These are phyloP conservation scores for Nannochloropsis salina DNA, from an alignment of 108 stramenopile genomes.

Conservation along the genomic window DNA sequence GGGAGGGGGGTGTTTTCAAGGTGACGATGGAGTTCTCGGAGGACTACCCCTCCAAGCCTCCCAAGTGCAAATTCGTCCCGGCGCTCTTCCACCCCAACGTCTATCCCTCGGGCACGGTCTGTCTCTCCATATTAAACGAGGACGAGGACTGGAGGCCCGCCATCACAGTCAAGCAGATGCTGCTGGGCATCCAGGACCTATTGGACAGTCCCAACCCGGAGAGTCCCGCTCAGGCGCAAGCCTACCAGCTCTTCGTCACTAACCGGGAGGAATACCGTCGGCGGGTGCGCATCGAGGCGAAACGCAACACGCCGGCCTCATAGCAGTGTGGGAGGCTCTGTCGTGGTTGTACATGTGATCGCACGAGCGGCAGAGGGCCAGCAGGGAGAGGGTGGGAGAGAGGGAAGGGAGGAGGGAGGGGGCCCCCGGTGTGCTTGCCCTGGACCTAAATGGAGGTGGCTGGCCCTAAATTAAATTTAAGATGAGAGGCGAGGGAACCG, in stretches of 20 bases:
- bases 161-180: slow-evolving; percentile 91
- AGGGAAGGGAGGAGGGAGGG: too few relatives aligned
- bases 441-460: too few relatives aligned
- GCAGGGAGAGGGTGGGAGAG: too few relatives aligned
- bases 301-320: slow-evolving; percentile 53
- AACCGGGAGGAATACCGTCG: slow-evolving; percentile 75
- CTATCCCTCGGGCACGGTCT: slow-evolving; percentile 81
- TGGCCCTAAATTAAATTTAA: too few relatives aligned
- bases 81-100: slow-evolving; percentile 77
- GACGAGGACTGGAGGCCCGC: slow-evolving; percentile 98
- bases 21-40: slow-evolving; percentile 83
- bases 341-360: too few relatives aligned
- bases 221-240: slow-evolving; percentile 88
- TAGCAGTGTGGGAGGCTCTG: background rate
- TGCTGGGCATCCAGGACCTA: slow-evolving; percentile 94
- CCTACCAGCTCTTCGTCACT: slow-evolving; percentile 78
- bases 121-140: slow-evolving; percentile 92
- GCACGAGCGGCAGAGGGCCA: too few relatives aligned
- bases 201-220: slow-evolving; percentile 87
- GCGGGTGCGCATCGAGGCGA: slow-evolving; percentile 73
- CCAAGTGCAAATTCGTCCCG: slow-evolving; percentile 89
- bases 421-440: too few relatives aligned
- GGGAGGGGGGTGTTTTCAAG: slow-evolving; percentile 95
- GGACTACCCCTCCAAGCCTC: slow-evolving; percentile 95
- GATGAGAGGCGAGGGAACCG: too few relatives aligned